Base-by-base conservation (phyloP, 1,284 basidiomycete species). In the Ganoderma sp. region DNA sequence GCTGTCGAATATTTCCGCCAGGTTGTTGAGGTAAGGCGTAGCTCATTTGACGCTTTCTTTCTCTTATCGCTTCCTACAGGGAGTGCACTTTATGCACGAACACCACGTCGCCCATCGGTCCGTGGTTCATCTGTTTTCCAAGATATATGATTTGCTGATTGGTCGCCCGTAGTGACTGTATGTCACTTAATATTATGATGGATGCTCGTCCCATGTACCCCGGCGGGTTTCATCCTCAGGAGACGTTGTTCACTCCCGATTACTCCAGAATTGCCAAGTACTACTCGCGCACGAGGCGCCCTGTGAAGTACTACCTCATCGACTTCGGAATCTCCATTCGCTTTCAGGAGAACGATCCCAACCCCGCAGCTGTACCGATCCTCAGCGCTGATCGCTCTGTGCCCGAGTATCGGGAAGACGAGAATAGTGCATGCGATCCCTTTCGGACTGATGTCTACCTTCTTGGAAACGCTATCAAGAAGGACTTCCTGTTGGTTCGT, bases 321-420 rank as follows among this genome's bases (percentile, higher is more conserved):
- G 77, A 83, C 63, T 83, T 82, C 25, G 80, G 80, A 0, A 57
- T 80, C 6, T 81, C 82, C 4, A 71, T 77, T 15, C 63, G 48
- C 41, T 69, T 66, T 39, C 28, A 22, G 22, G 28, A 57, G 34
- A 58, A 66, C 48, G 48, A 66, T 14, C 2, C 41, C 6, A 54
- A 69, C 12, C 48, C 64, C 74, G 74, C 28, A 73, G 81, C 5
- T 79, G 78, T 0, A 64, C 73, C 61, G 64, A 68, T 14, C 76
- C 77, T 5, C 67, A 75, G 9, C 75, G 73, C 59, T 81, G 83
- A 65, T 77, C 78, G 42, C 72, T 74, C 61, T 63, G 56, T 75
- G 70, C 61, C 57, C 62, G 25, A 71, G 52, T 68, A 66, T 28
- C 59, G 67, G 39, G 67, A 48, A 2, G 22, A 63, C 32, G 34